Evolutionary conservation across 768 basidiomycete species (phyloP).

Genomic region (Mycena chlorophos): DNA sequence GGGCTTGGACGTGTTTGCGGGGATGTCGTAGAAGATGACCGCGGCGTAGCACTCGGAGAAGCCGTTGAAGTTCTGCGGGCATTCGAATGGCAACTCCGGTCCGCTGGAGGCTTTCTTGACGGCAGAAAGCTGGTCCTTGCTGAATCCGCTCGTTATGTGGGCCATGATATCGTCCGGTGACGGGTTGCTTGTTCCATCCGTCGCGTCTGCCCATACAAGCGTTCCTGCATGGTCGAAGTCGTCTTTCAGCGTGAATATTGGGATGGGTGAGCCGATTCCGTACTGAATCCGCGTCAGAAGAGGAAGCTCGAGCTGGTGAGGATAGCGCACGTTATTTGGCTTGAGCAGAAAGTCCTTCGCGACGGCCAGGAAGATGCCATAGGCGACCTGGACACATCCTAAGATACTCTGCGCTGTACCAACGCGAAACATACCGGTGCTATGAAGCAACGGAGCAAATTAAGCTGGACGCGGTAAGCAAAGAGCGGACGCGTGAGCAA

Average conservation of each 20-base stretch:
- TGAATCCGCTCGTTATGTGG: conserved; percentile 55
- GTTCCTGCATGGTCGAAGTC: conserved; percentile 54
- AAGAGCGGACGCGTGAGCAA: no score
- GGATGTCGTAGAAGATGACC: conserved; percentile 60
- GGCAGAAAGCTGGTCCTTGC: conserved; percentile 42
- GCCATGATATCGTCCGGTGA: conserved; percentile 61
- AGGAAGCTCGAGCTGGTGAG: neutral
- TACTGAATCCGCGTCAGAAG: conserved; percentile 38
- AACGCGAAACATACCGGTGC: conserved; percentile 36
- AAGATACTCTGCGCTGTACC: neutral
- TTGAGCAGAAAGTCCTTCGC: conserved; percentile 61
- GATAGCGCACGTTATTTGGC: conserved; percentile 61
- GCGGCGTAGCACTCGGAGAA: conserved; percentile 72
- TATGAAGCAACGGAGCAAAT: conserved; percentile 60
- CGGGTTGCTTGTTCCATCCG: conserved; percentile 54
- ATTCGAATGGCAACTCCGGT: conserved; percentile 52
- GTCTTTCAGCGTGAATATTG: conserved; percentile 46
- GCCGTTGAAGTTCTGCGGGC: conserved; percentile 73
- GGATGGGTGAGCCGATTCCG: conserved; percentile 59
- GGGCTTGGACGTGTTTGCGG: conserved; percentile 35
- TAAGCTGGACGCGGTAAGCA: conserved; percentile 53
- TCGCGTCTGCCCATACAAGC: conserved; percentile 70
- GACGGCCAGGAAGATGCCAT: conserved; percentile 64
- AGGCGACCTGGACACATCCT: conserved; percentile 39
- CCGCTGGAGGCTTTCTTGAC: conserved; percentile 51